phyloP scores from a whole-genome alignment of 1,284 basidiomycete species.

The Baeospora myosura region DNA sequence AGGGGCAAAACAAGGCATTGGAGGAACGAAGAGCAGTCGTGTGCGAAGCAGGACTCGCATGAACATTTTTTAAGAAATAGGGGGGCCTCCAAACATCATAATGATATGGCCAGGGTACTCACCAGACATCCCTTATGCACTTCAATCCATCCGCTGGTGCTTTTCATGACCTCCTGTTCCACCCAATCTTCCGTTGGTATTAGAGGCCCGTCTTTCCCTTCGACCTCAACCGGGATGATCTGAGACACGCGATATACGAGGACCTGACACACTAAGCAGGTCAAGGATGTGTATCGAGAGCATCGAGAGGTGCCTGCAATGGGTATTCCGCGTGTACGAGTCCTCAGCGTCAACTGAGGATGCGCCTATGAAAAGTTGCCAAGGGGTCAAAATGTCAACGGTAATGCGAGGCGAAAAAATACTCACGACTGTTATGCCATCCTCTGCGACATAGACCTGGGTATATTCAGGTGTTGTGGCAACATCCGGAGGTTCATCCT shows the following conservation, averaged over 20 bases:
- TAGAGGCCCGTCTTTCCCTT: constrained; percentile 59
- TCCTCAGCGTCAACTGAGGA: constrained; percentile 64
- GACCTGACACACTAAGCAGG: constrained; percentile 62
- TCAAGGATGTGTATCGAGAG: constrained; percentile 55
- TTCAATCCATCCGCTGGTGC: constrained; percentile 65
- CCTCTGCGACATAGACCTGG: constrained; percentile 55
- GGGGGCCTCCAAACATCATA: no score
- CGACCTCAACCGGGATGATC: constrained; percentile 46
- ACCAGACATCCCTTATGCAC: constrained; percentile 61
- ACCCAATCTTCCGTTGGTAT: constrained; percentile 69
- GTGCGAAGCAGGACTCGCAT: no score
- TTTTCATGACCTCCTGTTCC: constrained; percentile 63
- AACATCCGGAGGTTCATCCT: constrained; percentile 24
- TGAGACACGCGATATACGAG: constrained; percentile 66
- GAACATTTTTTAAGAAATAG: no score
- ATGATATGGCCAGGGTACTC: constrained; percentile 34
- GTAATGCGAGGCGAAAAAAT: not conserved
- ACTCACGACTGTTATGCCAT: constrained; percentile 61
- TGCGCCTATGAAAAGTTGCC: constrained; percentile 39
- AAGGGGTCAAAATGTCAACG: constrained; percentile 10
- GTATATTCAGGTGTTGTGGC: constrained; percentile 41
- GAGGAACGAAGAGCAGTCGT: no score
- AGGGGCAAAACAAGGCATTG: no score
- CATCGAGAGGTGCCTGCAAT: constrained; percentile 39
- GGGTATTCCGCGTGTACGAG: constrained; percentile 41